These are phyloP conservation scores for Lasiodiplodia sp. DNA, from an alignment of 2,329 filamentous ascomycete genomes.

Conservation along the genomic window DNA sequence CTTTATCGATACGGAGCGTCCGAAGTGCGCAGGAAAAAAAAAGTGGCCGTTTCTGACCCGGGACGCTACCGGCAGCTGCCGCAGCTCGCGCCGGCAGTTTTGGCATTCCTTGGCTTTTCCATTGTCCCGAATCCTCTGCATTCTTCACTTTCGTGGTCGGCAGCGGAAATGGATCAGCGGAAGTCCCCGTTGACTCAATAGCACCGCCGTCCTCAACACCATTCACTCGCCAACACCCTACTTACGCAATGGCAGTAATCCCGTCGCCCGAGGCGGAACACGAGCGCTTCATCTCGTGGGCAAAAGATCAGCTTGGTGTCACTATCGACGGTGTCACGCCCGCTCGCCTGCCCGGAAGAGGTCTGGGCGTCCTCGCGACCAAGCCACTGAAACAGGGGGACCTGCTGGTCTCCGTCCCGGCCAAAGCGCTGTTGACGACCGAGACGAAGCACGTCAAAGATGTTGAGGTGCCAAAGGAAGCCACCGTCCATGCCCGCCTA, in stretches of 20 bases:
- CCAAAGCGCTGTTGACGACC: slow-evolving; percentile 68
- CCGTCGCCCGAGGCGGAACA: slow-evolving; percentile 48
- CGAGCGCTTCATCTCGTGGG: slow-evolving; percentile 72
- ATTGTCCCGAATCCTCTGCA: background rate
- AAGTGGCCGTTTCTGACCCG: background rate
- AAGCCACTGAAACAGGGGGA: slow-evolving; percentile 68
- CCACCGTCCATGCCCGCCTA: slow-evolving; percentile 74
- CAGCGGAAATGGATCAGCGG: background rate
- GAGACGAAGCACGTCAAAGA: slow-evolving; percentile 61
- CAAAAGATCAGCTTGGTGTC: slow-evolving; percentile 65
- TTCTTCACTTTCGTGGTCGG: background rate
- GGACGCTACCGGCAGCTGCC: slow-evolving; percentile 9
- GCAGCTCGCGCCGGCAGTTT: background rate
- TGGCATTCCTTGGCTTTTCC: slow-evolving; percentile 15
- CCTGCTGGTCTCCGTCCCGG: slow-evolving; percentile 70
- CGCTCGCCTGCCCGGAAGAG: slow-evolving; percentile 71
- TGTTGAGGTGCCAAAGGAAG: slow-evolving; percentile 58
- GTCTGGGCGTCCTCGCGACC: slow-evolving; percentile 79
- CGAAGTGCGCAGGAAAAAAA: background rate
- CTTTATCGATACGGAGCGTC: slow-evolving; percentile 22
- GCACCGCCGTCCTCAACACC: slow-evolving; percentile 10
- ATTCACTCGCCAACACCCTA: background rate
- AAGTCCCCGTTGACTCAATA: background rate
- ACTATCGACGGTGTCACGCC: slow-evolving; percentile 72
- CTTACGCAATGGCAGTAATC: slow-evolving; percentile 1